phyloP scores from a whole-genome alignment of 2,329 filamentous ascomycete genomes.

The Colletotrichum scovillei region DNA sequence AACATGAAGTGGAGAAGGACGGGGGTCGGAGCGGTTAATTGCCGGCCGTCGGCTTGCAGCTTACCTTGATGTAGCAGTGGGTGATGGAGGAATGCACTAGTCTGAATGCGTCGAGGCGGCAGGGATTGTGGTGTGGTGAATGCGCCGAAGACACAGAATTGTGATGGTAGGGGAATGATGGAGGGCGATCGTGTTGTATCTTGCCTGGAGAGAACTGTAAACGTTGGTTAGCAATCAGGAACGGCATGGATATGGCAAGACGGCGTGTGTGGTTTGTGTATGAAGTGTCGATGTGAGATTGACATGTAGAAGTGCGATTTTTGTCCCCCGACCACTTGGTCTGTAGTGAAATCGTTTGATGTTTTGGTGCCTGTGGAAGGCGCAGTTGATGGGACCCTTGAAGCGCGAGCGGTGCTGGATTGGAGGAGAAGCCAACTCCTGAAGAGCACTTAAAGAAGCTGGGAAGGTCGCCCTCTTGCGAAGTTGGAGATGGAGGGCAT shows the following conservation, averaged over 20 bases:
- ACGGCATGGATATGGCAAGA: not conserved
- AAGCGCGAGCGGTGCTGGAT: not conserved
- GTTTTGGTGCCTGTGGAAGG: not conserved
- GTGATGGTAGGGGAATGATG: constrained; percentile 17
- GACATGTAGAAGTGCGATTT: not conserved
- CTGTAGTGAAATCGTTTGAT: not conserved
- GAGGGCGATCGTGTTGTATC: constrained; percentile 20
- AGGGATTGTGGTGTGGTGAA: constrained; percentile 25
- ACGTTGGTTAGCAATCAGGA: constrained; percentile 23
- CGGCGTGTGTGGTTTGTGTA: not conserved
- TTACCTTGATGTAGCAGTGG: constrained; percentile 29
- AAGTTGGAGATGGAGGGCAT: constrained; percentile 1
- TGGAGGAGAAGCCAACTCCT: constrained; percentile 7
- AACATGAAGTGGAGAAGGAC: not conserved
- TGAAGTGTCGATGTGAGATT: not conserved
- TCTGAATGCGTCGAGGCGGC: constrained; percentile 9
- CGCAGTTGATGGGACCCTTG: not conserved
- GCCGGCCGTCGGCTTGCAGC: constrained; percentile 20
- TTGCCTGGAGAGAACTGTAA: constrained; percentile 23
- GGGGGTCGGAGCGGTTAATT: constrained; percentile 17
- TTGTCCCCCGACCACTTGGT: constrained; percentile 9
- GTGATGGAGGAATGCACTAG: not conserved
- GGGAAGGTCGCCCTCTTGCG: constrained; percentile 1
- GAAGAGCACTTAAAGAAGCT: constrained; percentile 7
- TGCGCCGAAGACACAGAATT: constrained; percentile 23